phyloP scores from a whole-genome alignment of 306 rosid species.

The Castanospermum australe region DNA sequence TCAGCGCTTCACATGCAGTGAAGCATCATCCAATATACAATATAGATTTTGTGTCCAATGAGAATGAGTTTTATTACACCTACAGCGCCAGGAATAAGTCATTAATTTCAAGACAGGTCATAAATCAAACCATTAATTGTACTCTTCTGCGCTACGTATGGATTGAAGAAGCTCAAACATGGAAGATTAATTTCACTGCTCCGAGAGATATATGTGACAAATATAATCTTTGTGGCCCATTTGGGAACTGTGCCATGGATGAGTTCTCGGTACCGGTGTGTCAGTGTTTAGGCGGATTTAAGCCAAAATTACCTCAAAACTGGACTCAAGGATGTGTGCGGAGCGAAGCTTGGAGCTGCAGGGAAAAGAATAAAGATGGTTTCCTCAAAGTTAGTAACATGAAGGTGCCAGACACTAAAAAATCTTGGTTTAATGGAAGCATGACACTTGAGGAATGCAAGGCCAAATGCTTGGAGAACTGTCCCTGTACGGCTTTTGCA shows the following conservation, averaged over 20 bases:
- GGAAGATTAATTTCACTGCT: constrained; percentile 8
- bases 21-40: not conserved
- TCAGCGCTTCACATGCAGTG: not conserved
- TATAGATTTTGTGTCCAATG: constrained; percentile 19
- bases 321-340: constrained; percentile 33
- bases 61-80: constrained; percentile 2
- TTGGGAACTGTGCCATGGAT: constrained; percentile 1
- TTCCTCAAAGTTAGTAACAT: not conserved
- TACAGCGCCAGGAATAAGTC: constrained; percentile 6
- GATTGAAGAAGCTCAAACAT: not conserved
- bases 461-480: too few species aligned
- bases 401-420: constrained; percentile 32
- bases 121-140: constrained; percentile 27
- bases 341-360: constrained; percentile 15
- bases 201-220: constrained; percentile 27
- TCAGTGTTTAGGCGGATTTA: constrained; percentile 32
- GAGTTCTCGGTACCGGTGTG: not conserved
- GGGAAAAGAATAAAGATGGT: not conserved
- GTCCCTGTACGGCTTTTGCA: too few species aligned
- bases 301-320: not conserved
- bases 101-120: not conserved
- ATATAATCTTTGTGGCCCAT: constrained; percentile 27
- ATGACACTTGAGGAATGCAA: too few species aligned
- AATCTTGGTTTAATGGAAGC: too few species aligned
- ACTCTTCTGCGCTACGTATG: not conserved